Conservation (phyloP, 371 early-diverging fungal species). For the Actinomortierella ambigua region DNA sequence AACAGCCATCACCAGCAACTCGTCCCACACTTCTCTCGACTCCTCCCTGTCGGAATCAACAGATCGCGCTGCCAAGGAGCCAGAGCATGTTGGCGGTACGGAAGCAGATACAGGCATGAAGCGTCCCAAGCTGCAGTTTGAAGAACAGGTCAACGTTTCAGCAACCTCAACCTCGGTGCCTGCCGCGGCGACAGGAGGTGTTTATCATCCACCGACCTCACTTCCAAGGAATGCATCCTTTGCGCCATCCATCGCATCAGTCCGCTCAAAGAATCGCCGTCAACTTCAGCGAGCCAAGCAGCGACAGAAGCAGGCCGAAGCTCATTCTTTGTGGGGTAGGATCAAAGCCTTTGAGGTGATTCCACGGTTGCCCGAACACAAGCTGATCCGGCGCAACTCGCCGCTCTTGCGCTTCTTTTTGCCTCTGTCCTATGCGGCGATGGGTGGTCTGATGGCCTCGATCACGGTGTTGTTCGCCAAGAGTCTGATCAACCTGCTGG, state of each 20-base stretch:
- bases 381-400: slow-evolving; percentile 38
- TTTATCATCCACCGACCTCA: too few relatives aligned
- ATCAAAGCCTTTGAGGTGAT: slow-evolving; percentile 22
- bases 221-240: slow-evolving; percentile 5
- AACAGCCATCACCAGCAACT: too few relatives aligned
- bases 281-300: slow-evolving; percentile 4
- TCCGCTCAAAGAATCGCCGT: slow-evolving; percentile 12
- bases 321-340: slow-evolving; percentile 17
- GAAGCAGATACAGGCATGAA: too few relatives aligned
- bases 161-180: too few relatives aligned
- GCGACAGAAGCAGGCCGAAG: neutral
- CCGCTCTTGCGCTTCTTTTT: slow-evolving; percentile 50
- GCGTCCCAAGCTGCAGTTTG: too few relatives aligned
- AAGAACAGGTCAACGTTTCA: too few relatives aligned
- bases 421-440: slow-evolving; percentile 68
- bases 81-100: too few relatives aligned
- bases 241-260: slow-evolving; percentile 9
- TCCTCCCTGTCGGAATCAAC: too few relatives aligned
- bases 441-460: slow-evolving; percentile 83
- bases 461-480: slow-evolving; percentile 88
- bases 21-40: too few relatives aligned
- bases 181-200: too few relatives aligned
- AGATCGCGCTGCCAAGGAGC: too few relatives aligned
- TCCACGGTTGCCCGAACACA: slow-evolving; percentile 41
- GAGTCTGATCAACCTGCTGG: slow-evolving; percentile 77